Conservation (phyloP, 2,329 filamentous ascomycete genomes). For the Paraphaeosphaeria minitans region DNA sequence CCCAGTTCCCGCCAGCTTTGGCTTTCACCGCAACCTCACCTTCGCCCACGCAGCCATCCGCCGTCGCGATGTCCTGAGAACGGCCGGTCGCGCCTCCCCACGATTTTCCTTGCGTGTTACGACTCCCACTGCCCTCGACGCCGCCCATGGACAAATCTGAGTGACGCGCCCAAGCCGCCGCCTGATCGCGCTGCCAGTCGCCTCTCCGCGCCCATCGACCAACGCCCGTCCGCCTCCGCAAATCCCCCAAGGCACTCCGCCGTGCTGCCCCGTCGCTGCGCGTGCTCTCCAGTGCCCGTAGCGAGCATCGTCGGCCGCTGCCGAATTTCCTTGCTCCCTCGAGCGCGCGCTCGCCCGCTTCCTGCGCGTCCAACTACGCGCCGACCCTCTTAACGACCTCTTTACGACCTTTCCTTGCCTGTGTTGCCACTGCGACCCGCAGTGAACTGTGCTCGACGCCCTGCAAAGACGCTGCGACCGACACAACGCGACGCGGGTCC, state of each 20-base stretch:
- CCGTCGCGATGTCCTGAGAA: slow-evolving; percentile 6
- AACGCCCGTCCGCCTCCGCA: slow-evolving; percentile 6
- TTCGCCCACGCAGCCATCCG: slow-evolving; percentile 4
- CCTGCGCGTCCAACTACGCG: slow-evolving; percentile 25
- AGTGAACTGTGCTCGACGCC: slow-evolving; percentile 27
- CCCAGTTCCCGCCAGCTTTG: slow-evolving; percentile 7
- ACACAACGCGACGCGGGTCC: slow-evolving; percentile 27
- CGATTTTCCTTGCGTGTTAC: slow-evolving; percentile 9
- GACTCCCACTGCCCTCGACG: slow-evolving; percentile 1
- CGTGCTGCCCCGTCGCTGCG: slow-evolving; percentile 15
- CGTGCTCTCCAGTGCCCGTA: slow-evolving; percentile 14
- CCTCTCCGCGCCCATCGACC: neutral
- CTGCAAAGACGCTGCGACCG: slow-evolving; percentile 20
- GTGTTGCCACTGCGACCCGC: slow-evolving; percentile 22
- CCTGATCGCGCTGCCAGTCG: slow-evolving; percentile 6
- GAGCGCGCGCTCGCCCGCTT: neutral
- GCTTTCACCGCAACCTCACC: slow-evolving; percentile 4
- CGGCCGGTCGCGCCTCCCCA: slow-evolving; percentile 6
- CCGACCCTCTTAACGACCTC: slow-evolving; percentile 13
- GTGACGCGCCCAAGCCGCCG: slow-evolving; percentile 11
- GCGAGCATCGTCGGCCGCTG: slow-evolving; percentile 14
- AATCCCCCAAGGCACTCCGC: slow-evolving; percentile 1
- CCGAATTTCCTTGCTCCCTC: slow-evolving; percentile 15
- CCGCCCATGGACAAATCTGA: slow-evolving; percentile 6
- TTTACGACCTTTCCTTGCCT: slow-evolving; percentile 30